Percentiles rank a stretch among this genome's conserved stretches.
phyloP scores from a whole-genome alignment of 768 basidiomycete species.

The Pisolithus sp. region DNA sequence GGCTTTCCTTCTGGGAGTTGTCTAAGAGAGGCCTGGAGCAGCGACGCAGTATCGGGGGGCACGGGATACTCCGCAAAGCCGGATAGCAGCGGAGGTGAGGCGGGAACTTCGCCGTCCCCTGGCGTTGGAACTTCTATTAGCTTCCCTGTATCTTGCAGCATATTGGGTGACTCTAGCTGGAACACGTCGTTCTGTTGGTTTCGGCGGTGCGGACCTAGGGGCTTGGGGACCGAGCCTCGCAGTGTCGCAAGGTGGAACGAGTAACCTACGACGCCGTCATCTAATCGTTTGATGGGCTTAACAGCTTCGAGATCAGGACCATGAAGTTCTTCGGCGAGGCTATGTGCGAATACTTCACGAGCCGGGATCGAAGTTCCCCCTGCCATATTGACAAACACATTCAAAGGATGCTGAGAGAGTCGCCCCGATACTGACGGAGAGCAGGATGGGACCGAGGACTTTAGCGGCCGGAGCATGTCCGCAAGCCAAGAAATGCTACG shows the following conservation, averaged over 20 bases:
- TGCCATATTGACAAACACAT: conserved; percentile 63
- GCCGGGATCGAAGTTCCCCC: conserved; percentile 54
- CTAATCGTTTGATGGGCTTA: conserved; percentile 47
- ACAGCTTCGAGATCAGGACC: conserved; percentile 49
- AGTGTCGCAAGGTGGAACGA: conserved; percentile 59
- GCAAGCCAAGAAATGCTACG: conserved; percentile 61
- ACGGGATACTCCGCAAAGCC: not conserved
- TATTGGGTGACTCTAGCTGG: conserved; percentile 4
- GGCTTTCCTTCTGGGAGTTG: conserved; percentile 50
- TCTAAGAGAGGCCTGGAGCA: conserved; percentile 56
- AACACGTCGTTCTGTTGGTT: conserved; percentile 9
- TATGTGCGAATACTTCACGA: conserved; percentile 55
- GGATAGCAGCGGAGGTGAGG: not conserved
- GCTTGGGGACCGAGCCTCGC: conserved; percentile 17
- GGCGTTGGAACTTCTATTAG: conserved; percentile 9
- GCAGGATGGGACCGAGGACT: not conserved
- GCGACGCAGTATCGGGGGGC: conserved; percentile 22
- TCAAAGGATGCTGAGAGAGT: conserved; percentile 23
- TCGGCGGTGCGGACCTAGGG: conserved; percentile 13
- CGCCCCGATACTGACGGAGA: not conserved
- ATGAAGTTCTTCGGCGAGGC: conserved; percentile 49
- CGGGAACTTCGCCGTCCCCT: not conserved
- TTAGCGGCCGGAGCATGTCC: conserved; percentile 38
- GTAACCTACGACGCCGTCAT: conserved; percentile 69
- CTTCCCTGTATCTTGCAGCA: conserved; percentile 11